Conservation (phyloP, 2,329 filamentous ascomycete species). For the Cercospora sp. region DNA sequence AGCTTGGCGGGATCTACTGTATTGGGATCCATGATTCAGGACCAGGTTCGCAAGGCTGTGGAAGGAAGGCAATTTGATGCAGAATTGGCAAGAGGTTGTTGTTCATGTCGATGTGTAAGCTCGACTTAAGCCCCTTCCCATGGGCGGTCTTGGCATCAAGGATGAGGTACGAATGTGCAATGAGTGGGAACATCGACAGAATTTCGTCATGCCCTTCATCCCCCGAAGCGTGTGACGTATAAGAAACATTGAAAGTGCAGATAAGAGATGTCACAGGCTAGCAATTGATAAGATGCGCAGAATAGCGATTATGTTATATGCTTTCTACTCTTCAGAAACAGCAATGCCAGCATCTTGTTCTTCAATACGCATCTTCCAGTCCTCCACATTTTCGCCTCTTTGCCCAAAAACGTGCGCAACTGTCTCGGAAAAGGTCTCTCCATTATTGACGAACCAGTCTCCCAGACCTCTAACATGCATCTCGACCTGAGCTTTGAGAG, state of each 20-base stretch:
- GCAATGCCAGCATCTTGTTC: conserved; percentile 69
- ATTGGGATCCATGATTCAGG: conserved; percentile 21
- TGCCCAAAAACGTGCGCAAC: conserved; percentile 58
- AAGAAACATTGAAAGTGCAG: not conserved
- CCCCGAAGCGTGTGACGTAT: not conserved
- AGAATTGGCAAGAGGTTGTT: not conserved
- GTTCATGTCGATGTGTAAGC: not conserved
- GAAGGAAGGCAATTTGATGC: not conserved
- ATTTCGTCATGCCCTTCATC: not conserved
- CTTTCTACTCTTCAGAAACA: conserved; percentile 28
- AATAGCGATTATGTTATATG: not conserved
- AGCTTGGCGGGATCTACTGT: conserved; percentile 34
- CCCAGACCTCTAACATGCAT: conserved; percentile 53
- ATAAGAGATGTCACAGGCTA: not conserved
- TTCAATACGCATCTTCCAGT: conserved; percentile 65
- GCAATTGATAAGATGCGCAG: not conserved
- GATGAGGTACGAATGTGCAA: not conserved
- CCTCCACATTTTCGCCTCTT: conserved; percentile 53
- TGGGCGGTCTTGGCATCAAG: not conserved
- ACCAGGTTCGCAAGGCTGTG: not conserved
- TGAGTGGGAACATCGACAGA: not conserved
- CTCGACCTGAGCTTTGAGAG: conserved; percentile 59
- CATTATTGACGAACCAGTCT: conserved; percentile 64
- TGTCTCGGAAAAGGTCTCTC: conserved; percentile 62
- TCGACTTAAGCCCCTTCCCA: not conserved